phyloP scores from a whole-genome alignment of 345 rosid species.

The Carallia pectinifolia region DNA sequence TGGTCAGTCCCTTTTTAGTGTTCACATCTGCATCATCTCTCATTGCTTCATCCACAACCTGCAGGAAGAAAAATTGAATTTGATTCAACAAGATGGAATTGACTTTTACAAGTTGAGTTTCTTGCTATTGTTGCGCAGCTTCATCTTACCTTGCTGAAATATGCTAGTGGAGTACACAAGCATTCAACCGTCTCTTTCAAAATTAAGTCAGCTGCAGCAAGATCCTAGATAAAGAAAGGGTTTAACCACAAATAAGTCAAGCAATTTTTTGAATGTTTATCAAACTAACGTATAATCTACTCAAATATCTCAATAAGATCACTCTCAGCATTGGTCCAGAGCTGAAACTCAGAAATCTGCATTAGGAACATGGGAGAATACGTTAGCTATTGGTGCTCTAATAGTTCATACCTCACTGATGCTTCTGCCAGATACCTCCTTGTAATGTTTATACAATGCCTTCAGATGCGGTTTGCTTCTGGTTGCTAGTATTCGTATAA shows the following conservation, averaged over 20 bases:
- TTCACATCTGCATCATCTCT: slow-evolving; percentile 45
- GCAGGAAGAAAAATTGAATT: neutral
- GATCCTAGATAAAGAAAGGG: slow-evolving; percentile 47
- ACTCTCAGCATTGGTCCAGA: neutral
- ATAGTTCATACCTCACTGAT: slow-evolving; percentile 44
- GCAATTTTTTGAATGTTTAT: neutral
- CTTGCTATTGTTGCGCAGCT: neutral
- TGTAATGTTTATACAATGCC: slow-evolving; percentile 47
- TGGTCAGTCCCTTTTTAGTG: slow-evolving; percentile 57
- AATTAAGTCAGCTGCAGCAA: slow-evolving; percentile 29
- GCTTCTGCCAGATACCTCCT: slow-evolving; percentile 43
- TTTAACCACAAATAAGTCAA: neutral
- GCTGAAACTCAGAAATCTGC: too few relatives aligned
- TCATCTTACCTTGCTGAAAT: slow-evolving; percentile 63
- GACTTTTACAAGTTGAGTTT: neutral
- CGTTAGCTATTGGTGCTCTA: too few relatives aligned
- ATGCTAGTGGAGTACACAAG: slow-evolving; percentile 54
- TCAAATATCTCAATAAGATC: neutral
- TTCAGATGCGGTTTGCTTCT: slow-evolving; percentile 79
- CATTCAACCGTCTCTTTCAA: slow-evolving; percentile 57
- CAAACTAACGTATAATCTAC: neutral
- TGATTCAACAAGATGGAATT: neutral
- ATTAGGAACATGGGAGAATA: too few relatives aligned
- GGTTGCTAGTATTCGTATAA: slow-evolving; percentile 64
- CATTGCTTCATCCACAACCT: slow-evolving; percentile 66